Conservation (phyloP, 495 filamentous ascomycete genomes). For the Hyaloscypha variabilis region DNA sequence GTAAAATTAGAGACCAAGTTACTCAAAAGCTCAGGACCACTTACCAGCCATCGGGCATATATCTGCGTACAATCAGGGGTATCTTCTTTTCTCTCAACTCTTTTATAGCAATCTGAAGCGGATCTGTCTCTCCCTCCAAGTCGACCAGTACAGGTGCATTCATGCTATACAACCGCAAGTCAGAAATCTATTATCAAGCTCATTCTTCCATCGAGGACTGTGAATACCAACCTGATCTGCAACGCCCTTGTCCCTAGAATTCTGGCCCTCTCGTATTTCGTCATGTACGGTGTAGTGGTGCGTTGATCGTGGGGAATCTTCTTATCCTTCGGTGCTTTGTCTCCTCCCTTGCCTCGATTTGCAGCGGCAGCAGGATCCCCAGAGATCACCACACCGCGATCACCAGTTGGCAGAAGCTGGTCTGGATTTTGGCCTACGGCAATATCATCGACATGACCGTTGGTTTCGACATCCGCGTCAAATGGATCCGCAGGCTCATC, state of each 20-base stretch:
- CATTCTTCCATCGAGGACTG: background rate
- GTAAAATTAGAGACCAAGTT: conserved; percentile 26
- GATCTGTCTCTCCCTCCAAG: conserved; percentile 96
- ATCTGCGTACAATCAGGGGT: conserved; percentile 89
- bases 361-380: conserved; percentile 76
- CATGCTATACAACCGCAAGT: conserved; percentile 62
- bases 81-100: conserved; percentile 98
- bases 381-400: conserved; percentile 65
- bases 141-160: conserved; percentile 97
- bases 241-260: conserved; percentile 90
- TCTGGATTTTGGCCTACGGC: conserved; percentile 50
- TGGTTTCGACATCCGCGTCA: conserved; percentile 53
- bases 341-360: conserved; percentile 46
- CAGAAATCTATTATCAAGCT: background rate
- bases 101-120: conserved; percentile 95
- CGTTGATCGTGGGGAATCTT: conserved; percentile 88
- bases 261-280: conserved; percentile 95
- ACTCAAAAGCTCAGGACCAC: conserved; percentile 37
- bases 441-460: conserved; percentile 37
- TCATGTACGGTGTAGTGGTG: conserved; percentile 97
- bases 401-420: conserved; percentile 40
- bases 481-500: conserved; percentile 59
- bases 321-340: conserved; percentile 75
- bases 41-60: conserved; percentile 96
- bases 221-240: conserved; percentile 83